Conservation (phyloP, 2,329 filamentous ascomycete genomes). For the Diaporthe vaccinii region DNA sequence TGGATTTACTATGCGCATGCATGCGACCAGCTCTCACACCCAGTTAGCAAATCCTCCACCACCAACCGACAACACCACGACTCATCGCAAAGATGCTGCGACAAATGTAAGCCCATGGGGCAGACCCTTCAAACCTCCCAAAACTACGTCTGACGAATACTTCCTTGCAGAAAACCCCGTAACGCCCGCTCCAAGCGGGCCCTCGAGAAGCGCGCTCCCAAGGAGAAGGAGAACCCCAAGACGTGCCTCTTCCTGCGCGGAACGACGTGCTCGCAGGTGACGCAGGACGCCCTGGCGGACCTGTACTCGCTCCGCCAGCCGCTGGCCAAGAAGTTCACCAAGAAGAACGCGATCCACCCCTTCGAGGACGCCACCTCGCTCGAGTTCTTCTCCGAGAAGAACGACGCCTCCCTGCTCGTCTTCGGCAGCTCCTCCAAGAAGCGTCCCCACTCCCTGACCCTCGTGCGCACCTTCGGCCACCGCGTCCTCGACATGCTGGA, state of each 20-base stretch:
- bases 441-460: constrained; percentile 89
- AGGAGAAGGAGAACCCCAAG: constrained; percentile 90
- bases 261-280: constrained; percentile 84
- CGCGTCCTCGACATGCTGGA: constrained; percentile 97
- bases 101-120: constrained; percentile 57
- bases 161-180: constrained; percentile 65
- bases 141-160: background rate
- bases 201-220: constrained; percentile 92
- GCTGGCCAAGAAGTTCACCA: constrained; percentile 90
- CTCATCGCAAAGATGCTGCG: constrained; percentile 58
- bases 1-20: background rate
- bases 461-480: constrained; percentile 85
- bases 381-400: constrained; percentile 97
- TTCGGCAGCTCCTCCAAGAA: constrained; percentile 94
- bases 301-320: constrained; percentile 88
- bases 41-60: background rate
- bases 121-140: background rate
- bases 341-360: constrained; percentile 96
- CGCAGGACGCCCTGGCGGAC: constrained; percentile 87
- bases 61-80: background rate
- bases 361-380: constrained; percentile 91
- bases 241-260: constrained; percentile 90
- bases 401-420: constrained; percentile 88
- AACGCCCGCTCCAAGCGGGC: constrained; percentile 93
- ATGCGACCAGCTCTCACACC: background rate